Evolutionary conservation across 352 stramenopile genomes (phyloP).

Genomic region (Elongisporangium prolatum): DNA sequence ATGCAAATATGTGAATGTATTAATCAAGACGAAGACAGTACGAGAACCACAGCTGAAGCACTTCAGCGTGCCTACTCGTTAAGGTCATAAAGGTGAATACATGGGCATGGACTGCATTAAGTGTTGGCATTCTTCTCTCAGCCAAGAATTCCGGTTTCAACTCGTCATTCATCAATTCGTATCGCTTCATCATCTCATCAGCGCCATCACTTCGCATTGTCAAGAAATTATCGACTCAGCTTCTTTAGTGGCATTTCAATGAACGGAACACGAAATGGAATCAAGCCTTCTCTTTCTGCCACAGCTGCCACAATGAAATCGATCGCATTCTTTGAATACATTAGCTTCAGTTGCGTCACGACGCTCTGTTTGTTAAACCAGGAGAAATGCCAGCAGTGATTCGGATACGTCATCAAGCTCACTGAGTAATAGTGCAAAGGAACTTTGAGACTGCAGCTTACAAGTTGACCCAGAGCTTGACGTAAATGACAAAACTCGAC

Average conservation of each 20-base stretch:
- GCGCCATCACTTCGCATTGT: neutral
- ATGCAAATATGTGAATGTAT: neutral
- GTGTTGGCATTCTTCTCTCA: constrained; percentile 2
- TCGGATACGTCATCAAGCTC: constrained; percentile 14
- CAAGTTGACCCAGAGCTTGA: constrained; percentile 12
- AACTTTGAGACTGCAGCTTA: constrained; percentile 5
- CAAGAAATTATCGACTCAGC: constrained; percentile 4
- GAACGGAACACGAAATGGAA: constrained; percentile 2
- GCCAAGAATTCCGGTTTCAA: constrained; percentile 1
- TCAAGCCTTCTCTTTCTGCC: neutral
- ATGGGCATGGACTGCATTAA: constrained; percentile 5
- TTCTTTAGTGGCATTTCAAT: neutral
- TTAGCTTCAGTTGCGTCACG: constrained; percentile 8
- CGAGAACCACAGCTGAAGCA: too few relatives aligned
- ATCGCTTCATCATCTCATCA: constrained; percentile 4
- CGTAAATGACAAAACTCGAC: constrained; percentile 3
- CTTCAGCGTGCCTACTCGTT: too few relatives aligned
- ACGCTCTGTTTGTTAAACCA: constrained; percentile 8
- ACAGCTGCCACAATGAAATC: constrained; percentile 12
- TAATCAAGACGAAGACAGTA: too few relatives aligned
- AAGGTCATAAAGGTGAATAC: too few relatives aligned
- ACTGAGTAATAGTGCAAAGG: constrained; percentile 8
- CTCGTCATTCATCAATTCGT: constrained; percentile 4
- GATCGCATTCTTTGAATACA: constrained; percentile 11
- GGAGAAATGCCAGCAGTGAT: constrained; percentile 10